Evolutionary conservation across 768 basidiomycete species (phyloP).

Genomic region (Pleurotus djamor): DNA sequence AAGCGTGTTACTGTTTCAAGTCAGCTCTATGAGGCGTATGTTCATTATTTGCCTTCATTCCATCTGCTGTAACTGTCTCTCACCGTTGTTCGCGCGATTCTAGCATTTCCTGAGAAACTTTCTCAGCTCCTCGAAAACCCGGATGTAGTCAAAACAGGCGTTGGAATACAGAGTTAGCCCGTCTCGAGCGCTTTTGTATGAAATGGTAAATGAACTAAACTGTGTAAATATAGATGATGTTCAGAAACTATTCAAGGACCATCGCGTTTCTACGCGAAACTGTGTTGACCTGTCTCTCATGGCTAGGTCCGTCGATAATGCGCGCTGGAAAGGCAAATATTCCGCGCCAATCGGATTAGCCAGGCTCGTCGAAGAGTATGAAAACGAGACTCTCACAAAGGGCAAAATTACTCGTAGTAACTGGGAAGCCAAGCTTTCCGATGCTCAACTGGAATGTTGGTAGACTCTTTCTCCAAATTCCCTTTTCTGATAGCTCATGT

Average conservation of each 20-base stretch:
- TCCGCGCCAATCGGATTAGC: slow-evolving; percentile 58
- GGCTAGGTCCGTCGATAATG: slow-evolving; percentile 69
- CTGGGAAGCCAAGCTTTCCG: slow-evolving; percentile 56
- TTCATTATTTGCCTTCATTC: slow-evolving; percentile 3
- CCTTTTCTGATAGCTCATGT: slow-evolving; percentile 9
- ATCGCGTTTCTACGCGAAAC: slow-evolving; percentile 40
- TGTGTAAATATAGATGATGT: slow-evolving; percentile 50
- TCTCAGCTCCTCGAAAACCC: slow-evolving; percentile 49
- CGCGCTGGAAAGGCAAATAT: slow-evolving; percentile 72
- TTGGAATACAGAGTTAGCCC: slow-evolving; percentile 64
- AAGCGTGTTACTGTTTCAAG: slow-evolving; percentile 61
- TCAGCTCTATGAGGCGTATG: slow-evolving; percentile 55
- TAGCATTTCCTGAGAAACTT: slow-evolving; percentile 56
- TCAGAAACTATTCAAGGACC: slow-evolving; percentile 56
- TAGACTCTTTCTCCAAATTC: slow-evolving; percentile 7
- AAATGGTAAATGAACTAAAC: too few species aligned
- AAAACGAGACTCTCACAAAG: slow-evolving; percentile 50
- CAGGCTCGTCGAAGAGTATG: slow-evolving; percentile 61
- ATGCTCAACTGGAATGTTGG: slow-evolving; percentile 57
- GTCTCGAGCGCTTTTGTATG: too few species aligned
- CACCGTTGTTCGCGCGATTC: not conserved
- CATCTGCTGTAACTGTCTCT: not conserved
- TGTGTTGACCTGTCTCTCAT: slow-evolving; percentile 72
- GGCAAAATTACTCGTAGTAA: slow-evolving; percentile 64
- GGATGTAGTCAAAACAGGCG: slow-evolving; percentile 64